A percentile compares a stretch with the other conserved stretches of the same genome.
These are phyloP conservation scores for Ploettnerulaceae sp. DNA, from an alignment of 2,329 filamentous ascomycete species.

Conservation along the genomic window DNA sequence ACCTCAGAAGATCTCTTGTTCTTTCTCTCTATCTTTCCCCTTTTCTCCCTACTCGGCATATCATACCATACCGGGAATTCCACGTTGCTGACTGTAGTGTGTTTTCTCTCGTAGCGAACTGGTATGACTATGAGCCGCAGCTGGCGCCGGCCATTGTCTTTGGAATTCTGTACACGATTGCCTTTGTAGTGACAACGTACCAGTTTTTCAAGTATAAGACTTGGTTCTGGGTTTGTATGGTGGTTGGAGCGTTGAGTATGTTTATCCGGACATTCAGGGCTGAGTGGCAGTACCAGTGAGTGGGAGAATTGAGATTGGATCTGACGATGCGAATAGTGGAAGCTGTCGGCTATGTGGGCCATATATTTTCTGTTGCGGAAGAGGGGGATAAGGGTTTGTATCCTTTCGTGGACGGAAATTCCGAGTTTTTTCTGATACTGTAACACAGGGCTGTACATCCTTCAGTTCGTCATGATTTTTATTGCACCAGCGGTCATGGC, in stretches of 20 bases:
- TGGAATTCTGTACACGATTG: neutral
- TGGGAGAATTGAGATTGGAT: no score
- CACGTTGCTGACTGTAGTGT: no score
- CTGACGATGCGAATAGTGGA: neutral
- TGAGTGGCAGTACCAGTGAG: no score
- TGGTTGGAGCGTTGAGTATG: neutral
- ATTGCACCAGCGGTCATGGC: neutral
- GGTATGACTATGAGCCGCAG: neutral
- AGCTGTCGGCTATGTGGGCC: neutral
- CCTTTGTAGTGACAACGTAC: neutral
- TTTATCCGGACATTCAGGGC: no score
- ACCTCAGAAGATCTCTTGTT: no score
- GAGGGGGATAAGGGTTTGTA: neutral
- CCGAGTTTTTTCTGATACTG: no score
- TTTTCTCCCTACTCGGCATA: no score
- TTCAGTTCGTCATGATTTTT: constrained; percentile 1
- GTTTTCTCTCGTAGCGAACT: neutral
- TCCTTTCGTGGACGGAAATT: no score
- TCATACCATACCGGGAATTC: no score
- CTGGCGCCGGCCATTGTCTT: neutral
- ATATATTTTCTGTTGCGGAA: neutral
- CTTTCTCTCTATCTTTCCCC: no score
- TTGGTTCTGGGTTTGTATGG: neutral
- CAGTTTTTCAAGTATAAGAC: neutral
- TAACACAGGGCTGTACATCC: neutral